These are phyloP conservation scores for Candida pini DNA, from an alignment of 805 yeast genomes.

Conservation along the genomic window DNA sequence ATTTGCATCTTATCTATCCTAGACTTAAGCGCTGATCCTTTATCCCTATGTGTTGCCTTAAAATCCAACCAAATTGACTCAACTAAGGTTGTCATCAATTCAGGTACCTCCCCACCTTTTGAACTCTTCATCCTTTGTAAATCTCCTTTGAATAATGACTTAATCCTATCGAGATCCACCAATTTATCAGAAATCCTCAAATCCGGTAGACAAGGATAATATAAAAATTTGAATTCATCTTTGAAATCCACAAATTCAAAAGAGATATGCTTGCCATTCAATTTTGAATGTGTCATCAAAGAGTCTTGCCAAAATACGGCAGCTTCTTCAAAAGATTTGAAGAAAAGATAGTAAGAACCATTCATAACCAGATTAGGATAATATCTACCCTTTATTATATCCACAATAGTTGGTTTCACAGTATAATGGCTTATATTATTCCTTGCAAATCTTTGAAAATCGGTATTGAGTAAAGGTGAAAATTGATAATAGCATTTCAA, in stretches of 20 bases:
- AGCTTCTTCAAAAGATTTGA: slow-evolving; percentile 43
- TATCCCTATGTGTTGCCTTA: not conserved
- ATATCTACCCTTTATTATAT: slow-evolving; percentile 45
- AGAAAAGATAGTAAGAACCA: slow-evolving; percentile 50
- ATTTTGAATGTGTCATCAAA: slow-evolving; percentile 31
- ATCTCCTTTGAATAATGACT: slow-evolving; percentile 1
- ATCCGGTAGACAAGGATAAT: slow-evolving; percentile 18
- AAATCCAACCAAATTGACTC: slow-evolving; percentile 9
- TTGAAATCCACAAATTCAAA: slow-evolving; percentile 38
- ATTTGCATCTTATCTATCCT: slow-evolving; percentile 5
- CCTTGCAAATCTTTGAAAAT: slow-evolving; percentile 34
- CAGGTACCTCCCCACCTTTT: slow-evolving; percentile 2
- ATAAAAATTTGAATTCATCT: slow-evolving; percentile 16
- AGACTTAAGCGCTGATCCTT: not conserved
- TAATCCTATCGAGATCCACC: slow-evolving; percentile 3
- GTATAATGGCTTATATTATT: slow-evolving; percentile 23
- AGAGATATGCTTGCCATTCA: slow-evolving; percentile 46
- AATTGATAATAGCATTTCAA: slow-evolving; percentile 34
- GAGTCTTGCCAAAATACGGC: slow-evolving; percentile 43
- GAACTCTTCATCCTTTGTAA: slow-evolving; percentile 1
- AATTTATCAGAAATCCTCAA: slow-evolving; percentile 6
- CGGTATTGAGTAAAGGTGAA: slow-evolving; percentile 33
- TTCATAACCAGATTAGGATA: slow-evolving; percentile 38
- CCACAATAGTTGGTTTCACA: slow-evolving; percentile 23
- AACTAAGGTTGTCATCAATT: slow-evolving; percentile 3